Base-by-base conservation (phyloP, 2,329 filamentous ascomycete genomes). In the Coniochaeta sp. region DNA sequence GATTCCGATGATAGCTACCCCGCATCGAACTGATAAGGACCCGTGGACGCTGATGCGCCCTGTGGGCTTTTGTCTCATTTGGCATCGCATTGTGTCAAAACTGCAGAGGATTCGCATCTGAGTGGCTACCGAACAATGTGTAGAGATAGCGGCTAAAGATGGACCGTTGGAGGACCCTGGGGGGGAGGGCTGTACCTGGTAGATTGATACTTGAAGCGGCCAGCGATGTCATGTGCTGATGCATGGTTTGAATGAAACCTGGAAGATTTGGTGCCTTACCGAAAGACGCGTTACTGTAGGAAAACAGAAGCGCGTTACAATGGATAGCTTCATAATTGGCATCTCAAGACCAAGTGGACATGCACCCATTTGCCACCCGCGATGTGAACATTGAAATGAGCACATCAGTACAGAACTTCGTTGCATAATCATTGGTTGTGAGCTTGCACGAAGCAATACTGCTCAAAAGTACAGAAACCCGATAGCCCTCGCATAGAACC, bases 11-110 rank as follows among this genome's bases (percentile, higher is more conserved):
- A 4, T 17, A 47, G 42, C 42, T 58, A 63, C 61, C 63, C 63
- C 63, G 61, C 61, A 62, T 59, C 19, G 26, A 36, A 36, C 61
- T 59, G 63, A 64, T 64, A 64, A 64, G 55, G 22, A 14, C n/a
- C n/a, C n/a, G n/a, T n/a, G n/a, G n/a, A 42, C 38, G 24, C 38
- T 24, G 42, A 40, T 24, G 44, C 12, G 34, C 8, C 8, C 28
- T 28, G 22, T 55, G 62, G 14, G 34, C 34, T 36, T n/a, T n/a
- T 36, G 60, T 61, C 19, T 4, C 22, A 47, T 47, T 47, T 52
- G 47, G 22, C 47, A 52, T 52, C 47, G 16, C 24, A n/a, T 30
- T 52, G 47, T 28, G 47, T 52, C 47, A 52, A 52, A 52, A 3
- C n/a, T 52, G 47, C 24, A 2, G 5, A 10, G 19, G 14, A 24